These are phyloP conservation scores for Phialophora expanda DNA, from an alignment of 2,329 filamentous ascomycete species.

Conservation along the genomic window DNA sequence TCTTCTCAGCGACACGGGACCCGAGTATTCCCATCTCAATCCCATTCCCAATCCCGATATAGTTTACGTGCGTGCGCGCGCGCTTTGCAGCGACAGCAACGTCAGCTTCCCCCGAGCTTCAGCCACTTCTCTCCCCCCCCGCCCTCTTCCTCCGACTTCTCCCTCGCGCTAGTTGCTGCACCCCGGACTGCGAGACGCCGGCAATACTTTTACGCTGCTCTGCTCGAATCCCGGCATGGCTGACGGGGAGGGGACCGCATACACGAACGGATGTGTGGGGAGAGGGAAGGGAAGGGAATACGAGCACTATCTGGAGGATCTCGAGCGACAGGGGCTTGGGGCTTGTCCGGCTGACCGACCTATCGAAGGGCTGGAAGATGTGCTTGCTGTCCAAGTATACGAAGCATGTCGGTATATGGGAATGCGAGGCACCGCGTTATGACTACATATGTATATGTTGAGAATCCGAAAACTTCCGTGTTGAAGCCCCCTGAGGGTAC, in stretches of 20 bases:
- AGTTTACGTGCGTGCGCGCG: no score
- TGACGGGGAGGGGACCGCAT: background rate
- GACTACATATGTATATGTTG: background rate
- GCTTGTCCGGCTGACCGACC: no score
- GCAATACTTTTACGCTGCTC: conserved; percentile 14
- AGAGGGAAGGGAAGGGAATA: no score
- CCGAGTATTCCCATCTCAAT: background rate
- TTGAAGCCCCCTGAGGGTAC: background rate
- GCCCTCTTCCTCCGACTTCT: background rate
- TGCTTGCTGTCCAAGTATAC: no score
- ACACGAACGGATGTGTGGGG: no score
- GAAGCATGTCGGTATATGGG: no score
- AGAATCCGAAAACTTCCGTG: conserved; percentile 4
- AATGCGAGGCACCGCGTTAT: no score
- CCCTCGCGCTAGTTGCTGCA: conserved; percentile 2
- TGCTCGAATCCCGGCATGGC: conserved; percentile 3
- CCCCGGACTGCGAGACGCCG: conserved; percentile 7
- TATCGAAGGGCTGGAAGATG: no score
- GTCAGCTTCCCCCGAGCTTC: background rate
- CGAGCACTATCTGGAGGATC: no score
- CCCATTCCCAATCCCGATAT: no score
- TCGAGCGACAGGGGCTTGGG: no score
- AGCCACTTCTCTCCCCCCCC: no score
- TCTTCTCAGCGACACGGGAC: background rate
- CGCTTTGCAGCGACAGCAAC: background rate